Evolutionary conservation across 441 rosid species (phyloP), one percentile per base, ranked within the genome.

Genomic region (Jatropha multifida): DNA sequence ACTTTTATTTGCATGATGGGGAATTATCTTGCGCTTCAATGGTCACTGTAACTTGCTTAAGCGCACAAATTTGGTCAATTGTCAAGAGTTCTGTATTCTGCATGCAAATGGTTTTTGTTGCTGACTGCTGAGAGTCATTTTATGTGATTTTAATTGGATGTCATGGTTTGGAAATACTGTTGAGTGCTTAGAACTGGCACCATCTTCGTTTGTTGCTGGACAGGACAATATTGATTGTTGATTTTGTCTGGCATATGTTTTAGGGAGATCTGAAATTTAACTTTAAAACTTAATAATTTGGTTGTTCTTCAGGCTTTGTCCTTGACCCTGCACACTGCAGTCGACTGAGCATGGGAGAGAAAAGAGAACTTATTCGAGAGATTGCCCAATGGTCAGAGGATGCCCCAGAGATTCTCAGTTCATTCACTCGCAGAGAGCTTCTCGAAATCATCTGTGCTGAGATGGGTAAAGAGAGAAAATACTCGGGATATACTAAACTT

Each of bases 381-480:
- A 77, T 96, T 60, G 89, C 97, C 0, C 88, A 88, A 79, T 83
- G 89, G 81, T 71, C 97, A 4, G 68, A 81, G 60, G 65, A 82
- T 82, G 99, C 92, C 65, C 67, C 91, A 42, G 92, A 84, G 81
- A 78, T 86, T 77, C 89, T 96, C 54, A 96, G 89, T 77, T 86
- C 97, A 72, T 96, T 97, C 94, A 89, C 90, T 76, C 90, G 97
- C 38, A 93, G 86, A 80, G 99, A 96, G 85, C 94, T 96, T 85
- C 86, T 91, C 51, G 91, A 94, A 80, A 90, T 96, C 80, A 83
- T 92, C 59, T 96, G 97, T 78, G 92, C 89, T 4, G 99, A 94
- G 85, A 90, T 91, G 98, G 99, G 99, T 59, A 96, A 94, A 83
- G 97, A 96, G 74, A 85, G 98, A 80, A 96, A 96, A 82, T 96